Percentiles rank a stretch among this genome's conserved stretches.
phyloP scores from a whole-genome alignment of 139 green algal species.

The Chlorella vulgaris region DNA sequence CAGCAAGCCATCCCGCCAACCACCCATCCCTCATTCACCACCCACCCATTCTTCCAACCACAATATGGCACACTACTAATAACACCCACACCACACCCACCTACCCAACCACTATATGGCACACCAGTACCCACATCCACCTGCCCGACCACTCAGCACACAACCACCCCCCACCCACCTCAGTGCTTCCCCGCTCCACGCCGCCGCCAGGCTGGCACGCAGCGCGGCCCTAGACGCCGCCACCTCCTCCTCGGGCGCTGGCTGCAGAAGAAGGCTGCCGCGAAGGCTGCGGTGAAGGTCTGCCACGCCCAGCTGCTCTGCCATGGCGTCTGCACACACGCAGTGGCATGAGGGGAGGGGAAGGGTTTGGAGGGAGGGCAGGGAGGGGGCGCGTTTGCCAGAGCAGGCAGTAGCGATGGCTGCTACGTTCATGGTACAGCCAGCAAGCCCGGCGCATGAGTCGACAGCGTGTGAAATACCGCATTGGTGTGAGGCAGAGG shows the following conservation, averaged over 20 bases:
- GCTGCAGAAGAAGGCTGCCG: not conserved
- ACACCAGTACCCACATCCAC: not conserved
- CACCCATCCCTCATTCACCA: too few species aligned
- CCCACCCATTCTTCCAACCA: too few species aligned
- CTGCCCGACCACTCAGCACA: not conserved
- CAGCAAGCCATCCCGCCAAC: too few species aligned
- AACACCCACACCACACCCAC: too few species aligned
- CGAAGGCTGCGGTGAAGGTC: constrained; percentile 16
- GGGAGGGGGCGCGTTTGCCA: too few species aligned
- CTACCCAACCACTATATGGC: too few species aligned
- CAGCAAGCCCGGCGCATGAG: too few species aligned
- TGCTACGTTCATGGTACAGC: not conserved
- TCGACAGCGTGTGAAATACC: too few species aligned
- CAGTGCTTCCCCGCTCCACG: constrained; percentile 38
- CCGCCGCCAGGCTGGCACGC: not conserved
- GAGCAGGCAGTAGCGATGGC: not conserved
- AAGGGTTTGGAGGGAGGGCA: too few species aligned
- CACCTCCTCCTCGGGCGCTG: constrained; percentile 2
- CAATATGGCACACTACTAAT: too few species aligned
- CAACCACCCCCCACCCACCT: not conserved
- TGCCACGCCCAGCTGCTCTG: constrained; percentile 4
- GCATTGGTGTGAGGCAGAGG: too few species aligned
- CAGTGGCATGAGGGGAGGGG: not conserved
- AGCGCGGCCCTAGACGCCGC: not conserved
- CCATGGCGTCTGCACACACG: constrained; percentile 29